Base-by-base conservation (phyloP, 2,329 filamentous ascomycete species). In the Colletotrichum ledebouriae region DNA sequence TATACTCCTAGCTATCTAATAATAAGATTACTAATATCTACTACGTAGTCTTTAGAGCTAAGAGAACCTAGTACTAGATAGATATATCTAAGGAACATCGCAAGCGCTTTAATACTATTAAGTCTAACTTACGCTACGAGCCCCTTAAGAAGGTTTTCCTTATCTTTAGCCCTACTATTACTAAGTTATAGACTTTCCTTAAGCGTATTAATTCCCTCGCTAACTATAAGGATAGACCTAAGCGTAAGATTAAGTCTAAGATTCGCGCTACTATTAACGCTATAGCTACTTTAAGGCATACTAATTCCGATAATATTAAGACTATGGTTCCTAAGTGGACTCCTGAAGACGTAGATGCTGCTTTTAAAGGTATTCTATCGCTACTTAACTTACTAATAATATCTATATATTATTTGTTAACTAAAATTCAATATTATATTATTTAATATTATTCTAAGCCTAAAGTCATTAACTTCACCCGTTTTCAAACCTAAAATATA, bases 271-370 rank as follows among this genome's bases (percentile, higher is more conserved):
- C 47, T 22, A 29, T 52, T 13, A 52, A 52, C 15, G 47, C 47
- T 13, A 22, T 22, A 7, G 47, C 47, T 52, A 22, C 47, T 29
- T 25, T 13, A 9, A 52, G 47, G 47, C 47, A 52, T 29, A 22
- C 47, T 10, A 13, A 52, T 33, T 15, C 47, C 20, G 47, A 52
- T 15, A 13, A 52, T 33, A 22, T 6, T 22, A 22, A 52, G 47
- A 25, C 47, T 52, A 7, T 52, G 47, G 47, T 29, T 29, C 17
- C 22, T 29, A 20, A 50, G n/a, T 52, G 47, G 25, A 52, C 20
- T 22, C 47, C 47, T 13, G 47, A 52, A 29, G 47, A 52, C 47
- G 47, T 52, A 25, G 47, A 52, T 25, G 47, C 47, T 33, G 47
- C 47, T 7, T 52, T 52, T 22, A 52, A 52, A 29, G 47, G 47